Percentiles rank a stretch among this genome's conserved stretches.
Evolutionary conservation across 2,329 filamentous ascomycete species (phyloP).

Genomic region (Diaporthe citriasiana): DNA sequence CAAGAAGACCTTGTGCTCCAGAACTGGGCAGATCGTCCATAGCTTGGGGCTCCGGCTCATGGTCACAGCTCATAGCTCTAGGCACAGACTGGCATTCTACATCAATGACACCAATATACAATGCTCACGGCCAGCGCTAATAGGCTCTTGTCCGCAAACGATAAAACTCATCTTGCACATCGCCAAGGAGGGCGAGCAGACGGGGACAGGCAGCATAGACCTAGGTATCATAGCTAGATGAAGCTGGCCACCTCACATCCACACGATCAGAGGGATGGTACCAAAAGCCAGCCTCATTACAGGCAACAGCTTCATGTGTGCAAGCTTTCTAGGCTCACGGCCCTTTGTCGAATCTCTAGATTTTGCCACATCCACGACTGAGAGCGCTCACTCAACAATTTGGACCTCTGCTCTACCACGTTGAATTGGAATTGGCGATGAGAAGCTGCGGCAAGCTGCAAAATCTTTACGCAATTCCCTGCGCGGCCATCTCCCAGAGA

Average conservation of each 20-base stretch:
- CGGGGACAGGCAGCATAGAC: neutral
- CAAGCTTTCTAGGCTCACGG: neutral
- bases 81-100: neutral
- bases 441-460: neutral
- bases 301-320: neutral
- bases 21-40: neutral
- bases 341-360: neutral
- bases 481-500: neutral
- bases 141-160: constrained; percentile 1
- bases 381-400: neutral
- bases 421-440: neutral
- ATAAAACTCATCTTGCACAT: neutral
- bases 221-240: neutral
- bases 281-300: neutral
- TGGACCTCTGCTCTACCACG: neutral
- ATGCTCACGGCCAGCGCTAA: neutral
- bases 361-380: neutral
- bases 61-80: neutral
- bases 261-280: neutral
- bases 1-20: neutral
- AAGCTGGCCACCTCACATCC: neutral
- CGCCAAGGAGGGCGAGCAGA: neutral
- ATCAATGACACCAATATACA: neutral
- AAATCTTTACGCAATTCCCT: neutral
- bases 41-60: neutral